Conservation (phyloP, 192 early-diverging fungal species). For the Backusella liffmaniae region DNA sequence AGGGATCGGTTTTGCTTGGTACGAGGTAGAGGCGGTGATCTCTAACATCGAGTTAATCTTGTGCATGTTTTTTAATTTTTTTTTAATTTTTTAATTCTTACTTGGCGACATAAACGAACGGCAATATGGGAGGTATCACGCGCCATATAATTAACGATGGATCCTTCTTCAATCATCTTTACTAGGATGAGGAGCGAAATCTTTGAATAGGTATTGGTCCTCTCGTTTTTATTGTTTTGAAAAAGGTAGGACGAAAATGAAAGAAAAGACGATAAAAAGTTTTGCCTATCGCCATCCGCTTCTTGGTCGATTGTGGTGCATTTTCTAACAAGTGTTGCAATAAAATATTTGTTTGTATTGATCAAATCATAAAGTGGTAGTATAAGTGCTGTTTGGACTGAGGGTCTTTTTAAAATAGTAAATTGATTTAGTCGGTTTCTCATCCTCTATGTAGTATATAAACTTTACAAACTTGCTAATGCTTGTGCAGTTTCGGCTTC, state of each 20-base stretch:
- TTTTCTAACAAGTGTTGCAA: constrained; percentile 24
- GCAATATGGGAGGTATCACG: constrained; percentile 1
- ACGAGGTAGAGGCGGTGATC: constrained; percentile 45
- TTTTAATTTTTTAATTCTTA: constrained; percentile 15
- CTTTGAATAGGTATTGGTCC: constrained; percentile 45
- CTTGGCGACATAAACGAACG: constrained; percentile 41
- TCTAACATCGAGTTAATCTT: constrained; percentile 13
- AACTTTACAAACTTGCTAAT: constrained; percentile 16
- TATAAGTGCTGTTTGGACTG: constrained; percentile 40
- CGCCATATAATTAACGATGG: constrained; percentile 37
- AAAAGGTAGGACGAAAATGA: constrained; percentile 51
- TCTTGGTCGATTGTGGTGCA: constrained; percentile 8
- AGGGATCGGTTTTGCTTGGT: constrained; percentile 38
- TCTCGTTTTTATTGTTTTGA: constrained; percentile 46
- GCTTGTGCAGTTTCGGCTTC: constrained; percentile 2
- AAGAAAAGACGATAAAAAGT: constrained; percentile 38
- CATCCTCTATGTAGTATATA: too few relatives aligned
- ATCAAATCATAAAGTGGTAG: constrained; percentile 49
- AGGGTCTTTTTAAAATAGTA: constrained; percentile 35
- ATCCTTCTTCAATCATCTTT: constrained; percentile 44
- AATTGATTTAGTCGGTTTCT: too few relatives aligned
- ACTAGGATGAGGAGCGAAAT: constrained; percentile 42
- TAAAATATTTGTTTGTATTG: constrained; percentile 43
- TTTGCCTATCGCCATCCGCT: neutral
- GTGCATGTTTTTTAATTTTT: too few relatives aligned